Conservation (phyloP, 768 basidiomycete species). For the Artomyces pyxidatus region DNA sequence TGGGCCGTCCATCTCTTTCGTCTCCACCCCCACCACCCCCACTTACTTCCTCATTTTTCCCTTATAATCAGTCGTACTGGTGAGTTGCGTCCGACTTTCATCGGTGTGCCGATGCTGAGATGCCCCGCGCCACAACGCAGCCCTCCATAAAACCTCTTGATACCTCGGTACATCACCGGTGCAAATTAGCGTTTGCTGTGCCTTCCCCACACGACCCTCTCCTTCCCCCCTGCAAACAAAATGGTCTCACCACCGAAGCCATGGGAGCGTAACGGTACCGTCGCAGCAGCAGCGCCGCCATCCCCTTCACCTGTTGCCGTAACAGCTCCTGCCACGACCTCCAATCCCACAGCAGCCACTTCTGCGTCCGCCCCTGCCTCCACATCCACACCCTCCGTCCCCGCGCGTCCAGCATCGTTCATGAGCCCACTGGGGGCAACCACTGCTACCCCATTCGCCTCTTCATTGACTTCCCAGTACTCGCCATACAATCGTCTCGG, state of each 20-base stretch:
- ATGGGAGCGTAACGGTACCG: constrained; percentile 59
- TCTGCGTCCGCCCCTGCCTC: constrained; percentile 5
- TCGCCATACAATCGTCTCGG: constrained; percentile 39
- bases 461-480: constrained; percentile 28
- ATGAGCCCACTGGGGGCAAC: constrained; percentile 16
- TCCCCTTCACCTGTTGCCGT: constrained; percentile 37
- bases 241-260: constrained; percentile 89
- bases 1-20: no score
- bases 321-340: neutral
- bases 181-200: no score
- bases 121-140: no score
- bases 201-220: constrained; percentile 2
- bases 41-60: no score
- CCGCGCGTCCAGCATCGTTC: constrained; percentile 55
- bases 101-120: no score
- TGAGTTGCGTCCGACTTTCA: no score
- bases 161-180: no score
- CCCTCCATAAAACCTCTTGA: no score
- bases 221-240: constrained; percentile 18
- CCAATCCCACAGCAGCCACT: neutral
- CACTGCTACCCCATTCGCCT: constrained; percentile 27
- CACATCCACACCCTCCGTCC: constrained; percentile 34
- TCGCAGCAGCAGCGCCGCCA: constrained; percentile 14
- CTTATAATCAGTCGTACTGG: no score
- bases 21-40: no score